These are phyloP conservation scores for Narthecium ossifragum DNA, from an alignment of 106 monocot species.

Conservation along the genomic window DNA sequence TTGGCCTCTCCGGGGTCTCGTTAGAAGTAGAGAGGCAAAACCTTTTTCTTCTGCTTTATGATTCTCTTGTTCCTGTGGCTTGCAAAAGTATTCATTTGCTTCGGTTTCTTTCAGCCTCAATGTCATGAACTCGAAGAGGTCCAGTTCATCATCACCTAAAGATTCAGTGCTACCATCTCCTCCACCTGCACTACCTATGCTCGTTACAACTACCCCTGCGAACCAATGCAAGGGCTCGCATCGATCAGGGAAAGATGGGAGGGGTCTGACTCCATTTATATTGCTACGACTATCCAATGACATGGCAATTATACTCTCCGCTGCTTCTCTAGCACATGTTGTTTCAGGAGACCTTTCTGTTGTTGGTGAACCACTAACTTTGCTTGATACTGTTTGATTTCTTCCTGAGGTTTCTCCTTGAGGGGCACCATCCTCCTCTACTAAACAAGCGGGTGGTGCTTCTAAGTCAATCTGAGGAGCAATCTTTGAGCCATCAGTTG, in stretches of 20 bases:
- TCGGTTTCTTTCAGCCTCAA: slow-evolving; percentile 34
- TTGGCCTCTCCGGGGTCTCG: slow-evolving; percentile 33
- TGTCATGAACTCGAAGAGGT: slow-evolving; percentile 32
- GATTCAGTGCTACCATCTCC: neutral
- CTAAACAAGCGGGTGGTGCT: slow-evolving; percentile 4
- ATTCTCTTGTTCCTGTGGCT: neutral
- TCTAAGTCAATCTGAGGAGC: slow-evolving; percentile 37
- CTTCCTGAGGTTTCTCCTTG: neutral
- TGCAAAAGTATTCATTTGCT: slow-evolving; percentile 5
- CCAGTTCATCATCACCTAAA: neutral
- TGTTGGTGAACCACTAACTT: neutral
- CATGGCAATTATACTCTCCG: slow-evolving; percentile 45
- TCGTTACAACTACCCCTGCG: slow-evolving; percentile 19
- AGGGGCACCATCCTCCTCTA: neutral
- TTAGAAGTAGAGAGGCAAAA: slow-evolving; percentile 22
- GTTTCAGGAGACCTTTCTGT: slow-evolving; percentile 11
- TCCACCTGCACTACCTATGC: neutral
- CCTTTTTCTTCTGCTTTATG: slow-evolving; percentile 8
- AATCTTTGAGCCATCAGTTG: slow-evolving; percentile 3
- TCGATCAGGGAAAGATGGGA: neutral
- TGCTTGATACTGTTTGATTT: neutral
- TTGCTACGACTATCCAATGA: slow-evolving; percentile 10
- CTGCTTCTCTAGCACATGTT: slow-evolving; percentile 27
- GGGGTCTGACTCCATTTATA: neutral
- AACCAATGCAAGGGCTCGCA: slow-evolving; percentile 18